A percentile compares a stretch with the other conserved stretches of the same genome.
Evolutionary conservation across 176 grass and related monocot species (phyloP).

Genomic region (Eragrostis curvula): DNA sequence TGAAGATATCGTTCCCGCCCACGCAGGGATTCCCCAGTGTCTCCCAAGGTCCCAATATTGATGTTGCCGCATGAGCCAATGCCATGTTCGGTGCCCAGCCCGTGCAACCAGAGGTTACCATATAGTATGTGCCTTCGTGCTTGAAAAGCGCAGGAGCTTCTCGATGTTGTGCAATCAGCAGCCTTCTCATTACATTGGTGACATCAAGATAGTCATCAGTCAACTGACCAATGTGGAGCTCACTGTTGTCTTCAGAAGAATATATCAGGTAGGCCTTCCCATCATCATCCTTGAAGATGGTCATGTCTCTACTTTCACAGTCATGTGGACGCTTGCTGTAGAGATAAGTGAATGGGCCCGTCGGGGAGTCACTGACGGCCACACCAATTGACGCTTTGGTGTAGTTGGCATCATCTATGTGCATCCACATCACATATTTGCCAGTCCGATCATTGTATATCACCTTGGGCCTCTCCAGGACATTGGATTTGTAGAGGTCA

Average conservation of each 20-base stretch:
- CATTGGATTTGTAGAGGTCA: slow-evolving; percentile 94
- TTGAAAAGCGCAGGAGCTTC: slow-evolving; percentile 92
- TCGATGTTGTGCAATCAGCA: slow-evolving; percentile 74
- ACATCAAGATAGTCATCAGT: slow-evolving; percentile 91
- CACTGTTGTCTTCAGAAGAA: slow-evolving; percentile 91
- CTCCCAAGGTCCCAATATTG: slow-evolving; percentile 93
- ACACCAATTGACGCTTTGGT: slow-evolving; percentile 92
- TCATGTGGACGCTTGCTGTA: slow-evolving; percentile 87
- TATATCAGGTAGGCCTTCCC: slow-evolving; percentile 93
- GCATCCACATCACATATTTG: slow-evolving; percentile 99
- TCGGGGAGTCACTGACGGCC: slow-evolving; percentile 62
- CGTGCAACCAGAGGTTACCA: slow-evolving; percentile 93
- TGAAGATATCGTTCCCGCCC: slow-evolving; percentile 82
- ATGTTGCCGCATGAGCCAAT: slow-evolving; percentile 75
- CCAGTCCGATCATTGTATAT: slow-evolving; percentile 82
- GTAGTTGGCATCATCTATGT: slow-evolving; percentile 92
- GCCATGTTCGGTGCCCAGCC: slow-evolving; percentile 92
- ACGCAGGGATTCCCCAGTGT: slow-evolving; percentile 82
- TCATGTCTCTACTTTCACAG: slow-evolving; percentile 97
- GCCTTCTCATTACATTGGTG: slow-evolving; percentile 52
- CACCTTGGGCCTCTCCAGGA: slow-evolving; percentile 97
- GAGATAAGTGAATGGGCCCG: slow-evolving; percentile 81
- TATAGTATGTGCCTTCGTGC: slow-evolving; percentile 87
- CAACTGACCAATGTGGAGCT: slow-evolving; percentile 80
- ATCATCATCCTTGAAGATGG: slow-evolving; percentile 92